Evolutionary conservation across 805 yeast species (phyloP).

Genomic region (Monosporozyma solicola): DNA sequence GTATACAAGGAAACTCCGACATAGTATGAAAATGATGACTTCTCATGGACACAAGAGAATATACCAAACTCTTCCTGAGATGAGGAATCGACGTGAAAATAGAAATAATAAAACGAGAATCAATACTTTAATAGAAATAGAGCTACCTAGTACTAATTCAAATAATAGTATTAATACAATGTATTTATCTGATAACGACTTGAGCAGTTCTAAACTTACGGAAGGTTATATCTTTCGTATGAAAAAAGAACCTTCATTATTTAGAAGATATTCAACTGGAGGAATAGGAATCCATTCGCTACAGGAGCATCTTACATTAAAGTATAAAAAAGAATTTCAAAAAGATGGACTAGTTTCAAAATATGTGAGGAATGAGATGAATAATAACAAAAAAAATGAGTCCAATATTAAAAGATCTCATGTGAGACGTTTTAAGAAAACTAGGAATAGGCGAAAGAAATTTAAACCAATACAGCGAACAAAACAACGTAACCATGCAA

Average conservation of each 20-base stretch:
- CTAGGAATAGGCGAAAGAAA: neutral
- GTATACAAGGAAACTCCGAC: conserved; percentile 4
- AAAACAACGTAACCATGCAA: neutral
- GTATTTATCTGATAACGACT: no score
- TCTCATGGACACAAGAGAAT: conserved; percentile 9
- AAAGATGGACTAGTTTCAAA: neutral
- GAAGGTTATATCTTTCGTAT: no score
- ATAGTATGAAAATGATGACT: conserved; percentile 4
- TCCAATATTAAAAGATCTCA: neutral
- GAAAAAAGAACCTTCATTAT: neutral
- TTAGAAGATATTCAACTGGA: neutral
- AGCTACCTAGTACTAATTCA: neutral
- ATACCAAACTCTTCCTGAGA: neutral
- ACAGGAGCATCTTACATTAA: no score
- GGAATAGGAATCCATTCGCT: neutral
- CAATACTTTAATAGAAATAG: neutral
- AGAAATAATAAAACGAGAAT: neutral
- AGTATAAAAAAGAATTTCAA: neutral
- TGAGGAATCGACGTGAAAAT: neutral
- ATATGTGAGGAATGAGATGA: neutral
- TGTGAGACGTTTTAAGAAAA: neutral
- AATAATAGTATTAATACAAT: neutral
- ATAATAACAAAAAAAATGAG: no score
- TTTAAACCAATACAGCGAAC: neutral
- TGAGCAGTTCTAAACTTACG: no score